Evolutionary conservation across 2,329 filamentous ascomycete species (phyloP), one percentile per base, ranked within the genome.

Genomic region (Claviceps lovelessii): DNA sequence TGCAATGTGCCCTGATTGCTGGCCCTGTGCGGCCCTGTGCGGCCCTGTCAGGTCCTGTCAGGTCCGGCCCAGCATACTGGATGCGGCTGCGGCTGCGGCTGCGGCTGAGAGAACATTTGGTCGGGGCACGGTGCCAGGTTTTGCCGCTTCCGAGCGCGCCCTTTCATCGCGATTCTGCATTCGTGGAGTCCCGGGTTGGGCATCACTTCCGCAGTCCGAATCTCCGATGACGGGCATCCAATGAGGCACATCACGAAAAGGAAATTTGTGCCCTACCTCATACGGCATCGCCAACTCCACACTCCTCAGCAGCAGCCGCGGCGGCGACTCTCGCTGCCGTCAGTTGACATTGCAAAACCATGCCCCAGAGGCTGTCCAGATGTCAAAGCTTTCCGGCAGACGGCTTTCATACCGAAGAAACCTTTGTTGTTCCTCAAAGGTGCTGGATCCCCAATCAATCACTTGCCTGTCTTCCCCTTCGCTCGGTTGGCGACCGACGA

Each of bases 351-450:
- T 37, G 55, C 57, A 8, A 44, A 42, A n/a, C 56, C 59, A 51
- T 57, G 58, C n/a, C 41, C 55, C 17, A 28, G 37, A 28, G 54
- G 54, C 17, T 39, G 49, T 64, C 15, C 62, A 61, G 59, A 63
- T 53, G 57, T 79, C 49, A 63, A 71, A 1, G 57, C 62, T 15
- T 86, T 87, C 62, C 75, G 73, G 31, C 59, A 72, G n/a, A 59
- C 68, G 41, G 81, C 75, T 41, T 82, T 85, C 61, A 58, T 63
- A 1, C 71, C 76, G 1, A 73, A 77, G 49, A 68, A 64, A 19
- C 84, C 84, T 4, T 57, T 64, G 2, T 66, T 74, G 10, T 65
- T 83, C 19, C 68, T 81, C 6, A 73, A 72, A n/a, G 65, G 67
- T 37, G 63, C 64, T 7, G 62, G 64, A 2, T 77, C 77, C 51